Base-by-base conservation (phyloP, 805 yeast species). In the fission yeast (Schizosaccharomyces pombe) region DNA sequence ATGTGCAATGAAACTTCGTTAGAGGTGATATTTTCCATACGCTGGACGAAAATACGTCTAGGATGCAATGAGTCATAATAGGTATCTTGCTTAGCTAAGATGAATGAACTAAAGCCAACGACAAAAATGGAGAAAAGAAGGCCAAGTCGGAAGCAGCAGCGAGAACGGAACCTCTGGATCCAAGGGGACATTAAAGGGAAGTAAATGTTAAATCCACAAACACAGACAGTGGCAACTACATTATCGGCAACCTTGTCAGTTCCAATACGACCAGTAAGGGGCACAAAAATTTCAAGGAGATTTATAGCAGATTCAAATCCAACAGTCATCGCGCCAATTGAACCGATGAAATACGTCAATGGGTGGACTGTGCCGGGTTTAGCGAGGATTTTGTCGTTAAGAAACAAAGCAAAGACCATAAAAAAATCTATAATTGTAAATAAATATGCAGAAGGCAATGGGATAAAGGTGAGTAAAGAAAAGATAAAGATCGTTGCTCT, bases 201-300 rank as follows among this genome's bases (percentile, higher is more conserved):
- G 26, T n/a, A 14, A 28, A 49, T 19, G n/a, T 5, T n/a, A 30
- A 26, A 14, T 2, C 14, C n/a, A 37, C 31, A 19, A 19, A 22
- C 6, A n/a, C 34, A 30, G 22, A 49, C 8, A 5, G 26, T 16
- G 30, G 37, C n/a, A 49, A 49, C 30, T 16, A 49, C 30, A 14
- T 49, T 26, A 30, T 49, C 53, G 12, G 39, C 53, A 24, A 32
- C 28, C 16, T 30, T 31, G 12, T 22, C 53, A 8, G 16, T 32
- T 30, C 53, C 53, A 30, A 49, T 30, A 31, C 53, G 53, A 16
- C 53, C 53, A 31, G 53, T 49, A 3, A 49, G 53, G 30, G 53
- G 53, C 11, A 49, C 53, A 28, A 49, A 49, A 24, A 49, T 49
- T 16, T 49, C 53, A n/a, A 49, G 53, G 37, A 49, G 16, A 26